These are phyloP conservation scores for Cyberlindnera suaveolens DNA, from an alignment of 805 yeast genomes.

Conservation along the genomic window DNA sequence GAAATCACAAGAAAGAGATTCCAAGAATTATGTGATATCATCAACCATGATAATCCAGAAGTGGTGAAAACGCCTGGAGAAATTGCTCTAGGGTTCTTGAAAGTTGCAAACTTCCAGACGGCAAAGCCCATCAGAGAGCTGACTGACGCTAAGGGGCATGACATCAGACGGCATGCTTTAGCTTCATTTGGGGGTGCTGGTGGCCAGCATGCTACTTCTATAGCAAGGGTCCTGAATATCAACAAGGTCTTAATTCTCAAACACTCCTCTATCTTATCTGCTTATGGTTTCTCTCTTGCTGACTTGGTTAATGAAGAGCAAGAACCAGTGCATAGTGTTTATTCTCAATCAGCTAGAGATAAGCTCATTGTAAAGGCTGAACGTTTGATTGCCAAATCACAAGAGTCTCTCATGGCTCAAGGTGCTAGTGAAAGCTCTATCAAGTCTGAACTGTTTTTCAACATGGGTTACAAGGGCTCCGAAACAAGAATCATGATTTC, in stretches of 20 bases:
- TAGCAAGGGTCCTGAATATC: constrained; percentile 36
- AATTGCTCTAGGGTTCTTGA: constrained; percentile 39
- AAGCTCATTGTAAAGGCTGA: constrained; percentile 8
- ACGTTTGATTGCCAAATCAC: constrained; percentile 7
- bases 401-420: constrained; percentile 15
- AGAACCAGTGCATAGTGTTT: constrained; percentile 22
- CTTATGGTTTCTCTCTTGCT: constrained; percentile 40
- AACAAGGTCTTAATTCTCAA: constrained; percentile 37
- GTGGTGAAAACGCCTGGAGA: constrained; percentile 32
- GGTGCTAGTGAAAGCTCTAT: constrained; percentile 23
- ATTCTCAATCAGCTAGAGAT: constrained; percentile 19
- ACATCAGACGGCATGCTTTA: constrained; percentile 35
- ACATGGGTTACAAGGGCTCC: constrained; percentile 41
- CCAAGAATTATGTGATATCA: constrained; percentile 30
- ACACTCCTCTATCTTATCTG: constrained; percentile 41
- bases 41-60: constrained; percentile 30
- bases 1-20: constrained; percentile 30
- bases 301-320: constrained; percentile 26
- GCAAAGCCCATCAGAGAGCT: constrained; percentile 41
- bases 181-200: constrained; percentile 48
- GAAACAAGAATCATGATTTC: constrained; percentile 37
- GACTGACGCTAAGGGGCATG: constrained; percentile 41
- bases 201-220: constrained; percentile 40
- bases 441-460: constrained; percentile 25
- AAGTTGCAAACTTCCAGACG: constrained; percentile 41